These are phyloP conservation scores for Aeschynomene evenia DNA, from an alignment of 306 rosid species.

Conservation along the genomic window DNA sequence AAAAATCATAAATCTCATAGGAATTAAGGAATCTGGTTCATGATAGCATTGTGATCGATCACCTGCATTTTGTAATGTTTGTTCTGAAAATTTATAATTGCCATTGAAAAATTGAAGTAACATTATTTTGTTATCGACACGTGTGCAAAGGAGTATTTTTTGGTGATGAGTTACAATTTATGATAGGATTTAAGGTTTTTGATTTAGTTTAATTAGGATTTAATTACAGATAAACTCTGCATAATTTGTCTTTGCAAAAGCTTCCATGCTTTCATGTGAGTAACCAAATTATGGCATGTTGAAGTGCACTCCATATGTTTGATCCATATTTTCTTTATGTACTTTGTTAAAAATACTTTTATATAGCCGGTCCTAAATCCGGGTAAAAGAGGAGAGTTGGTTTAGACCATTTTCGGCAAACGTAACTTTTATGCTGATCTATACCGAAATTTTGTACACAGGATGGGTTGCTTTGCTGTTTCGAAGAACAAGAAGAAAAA, in stretches of 20 bases:
- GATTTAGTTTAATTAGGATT: neutral
- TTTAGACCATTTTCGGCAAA: too few species aligned
- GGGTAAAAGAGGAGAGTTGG: too few species aligned
- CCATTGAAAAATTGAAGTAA: neutral
- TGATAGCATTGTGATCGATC: neutral
- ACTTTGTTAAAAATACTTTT: too few species aligned
- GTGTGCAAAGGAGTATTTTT: neutral
- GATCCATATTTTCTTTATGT: conserved; percentile 2
- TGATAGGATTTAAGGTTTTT: neutral
- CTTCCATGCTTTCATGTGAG: neutral
- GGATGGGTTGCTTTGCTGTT: conserved; percentile 78
- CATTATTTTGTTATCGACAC: conserved; percentile 9
- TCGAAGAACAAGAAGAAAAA: conserved; percentile 69
- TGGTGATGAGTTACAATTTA: neutral
- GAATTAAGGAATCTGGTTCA: conserved; percentile 11
- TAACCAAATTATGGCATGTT: neutral
- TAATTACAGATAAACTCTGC: neutral
- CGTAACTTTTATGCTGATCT: conserved; percentile 43
- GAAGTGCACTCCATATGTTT: conserved; percentile 16
- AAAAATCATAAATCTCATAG: neutral
- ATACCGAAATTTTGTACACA: conserved; percentile 19
- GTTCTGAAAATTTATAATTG: neutral
- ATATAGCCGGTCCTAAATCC: too few species aligned
- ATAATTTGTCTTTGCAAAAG: neutral
- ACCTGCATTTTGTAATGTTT: conserved; percentile 12